Base-by-base conservation (phyloP, 805 yeast species). In the Saccharomyces jurei region DNA sequence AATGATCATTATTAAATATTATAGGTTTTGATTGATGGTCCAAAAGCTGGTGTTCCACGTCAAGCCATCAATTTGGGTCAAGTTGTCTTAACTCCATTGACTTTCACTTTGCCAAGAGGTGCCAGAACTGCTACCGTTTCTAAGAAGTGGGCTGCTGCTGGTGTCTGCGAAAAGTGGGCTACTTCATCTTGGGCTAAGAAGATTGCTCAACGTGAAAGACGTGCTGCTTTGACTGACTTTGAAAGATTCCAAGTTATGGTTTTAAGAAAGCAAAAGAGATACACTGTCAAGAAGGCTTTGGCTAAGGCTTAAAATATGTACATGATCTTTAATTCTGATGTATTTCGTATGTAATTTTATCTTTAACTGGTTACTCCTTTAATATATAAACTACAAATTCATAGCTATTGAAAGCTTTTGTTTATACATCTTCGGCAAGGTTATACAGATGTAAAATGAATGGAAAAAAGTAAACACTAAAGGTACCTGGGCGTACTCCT, bases 171-270 rank as follows among this genome's bases (percentile, higher is more conserved):
- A 72, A 88, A 92, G 79, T 94, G 98, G 98, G 83, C 87, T 67
- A 80, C 86, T 70, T 80, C 98, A 63, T 76, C 96, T 54, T 90
- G 97, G 97, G 97, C 99, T 74, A 88, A 92, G 87, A 91, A 90
- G 83, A 86, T 94, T 72, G 97, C 95, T 75, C 86, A 88, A 79
- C 89, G 89, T 79, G 85, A 87, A 78, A 89, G 85, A 79, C 89
- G 99, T 84, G 78, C 95, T 71, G 81, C 85, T 74, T 87, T 95
- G 77, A 75, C 92, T 69, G 99, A 94, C 80, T 94, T 94, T 72
- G 97, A 94, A 83, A 91, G 99, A 86, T 94, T 94, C 97, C 97
- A 92, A 84, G 99, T 92, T 70, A 75, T 87, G 77, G 95, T 90
- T 70, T 84, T 90, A 77, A 94, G 87, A 87, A 94, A 92, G 86